Conservation (phyloP, 2,329 filamentous ascomycete genomes). For the Shiraia sp. region DNA sequence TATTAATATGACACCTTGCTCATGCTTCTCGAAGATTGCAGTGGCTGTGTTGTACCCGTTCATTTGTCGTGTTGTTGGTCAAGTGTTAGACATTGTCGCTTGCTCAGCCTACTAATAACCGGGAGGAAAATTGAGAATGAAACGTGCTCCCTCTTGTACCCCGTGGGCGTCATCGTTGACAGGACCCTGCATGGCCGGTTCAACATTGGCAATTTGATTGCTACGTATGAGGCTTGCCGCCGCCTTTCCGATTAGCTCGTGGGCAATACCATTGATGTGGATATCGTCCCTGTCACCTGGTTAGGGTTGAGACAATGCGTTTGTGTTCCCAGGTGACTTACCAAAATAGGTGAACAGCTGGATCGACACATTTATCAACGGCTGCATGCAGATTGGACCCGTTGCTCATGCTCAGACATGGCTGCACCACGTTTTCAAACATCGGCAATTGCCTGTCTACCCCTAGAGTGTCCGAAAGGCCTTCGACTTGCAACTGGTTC, state of each 20-base stretch:
- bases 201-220: slow-evolving; percentile 36
- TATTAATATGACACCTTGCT: slow-evolving; percentile 12
- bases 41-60: slow-evolving; percentile 4
- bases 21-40: slow-evolving; percentile 6
- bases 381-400: slow-evolving; percentile 30
- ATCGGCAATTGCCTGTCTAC: slow-evolving; percentile 35
- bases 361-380: slow-evolving; percentile 35
- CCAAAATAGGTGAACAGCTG: slow-evolving; percentile 41
- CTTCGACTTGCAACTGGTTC: slow-evolving; percentile 36
- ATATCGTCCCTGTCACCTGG: slow-evolving; percentile 38
- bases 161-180: slow-evolving; percentile 17
- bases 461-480: slow-evolving; percentile 38
- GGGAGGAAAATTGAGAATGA: slow-evolving; percentile 38
- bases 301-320: slow-evolving; percentile 38
- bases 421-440: slow-evolving; percentile 39
- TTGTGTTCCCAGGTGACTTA: slow-evolving; percentile 29
- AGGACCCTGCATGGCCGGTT: slow-evolving; percentile 18
- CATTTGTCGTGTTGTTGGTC: slow-evolving; percentile 5
- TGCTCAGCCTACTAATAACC: slow-evolving; percentile 29
- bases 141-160: slow-evolving; percentile 18
- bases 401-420: slow-evolving; percentile 31
- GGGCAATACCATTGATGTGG: slow-evolving; percentile 39
- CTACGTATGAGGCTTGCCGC: slow-evolving; percentile 37
- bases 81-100: slow-evolving; percentile 23
- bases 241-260: slow-evolving; percentile 42